Percentiles rank a stretch among this genome's conserved stretches.
Evolutionary conservation across 208 protist genomes (phyloP).

Genomic region (Crithidia expoeki): DNA sequence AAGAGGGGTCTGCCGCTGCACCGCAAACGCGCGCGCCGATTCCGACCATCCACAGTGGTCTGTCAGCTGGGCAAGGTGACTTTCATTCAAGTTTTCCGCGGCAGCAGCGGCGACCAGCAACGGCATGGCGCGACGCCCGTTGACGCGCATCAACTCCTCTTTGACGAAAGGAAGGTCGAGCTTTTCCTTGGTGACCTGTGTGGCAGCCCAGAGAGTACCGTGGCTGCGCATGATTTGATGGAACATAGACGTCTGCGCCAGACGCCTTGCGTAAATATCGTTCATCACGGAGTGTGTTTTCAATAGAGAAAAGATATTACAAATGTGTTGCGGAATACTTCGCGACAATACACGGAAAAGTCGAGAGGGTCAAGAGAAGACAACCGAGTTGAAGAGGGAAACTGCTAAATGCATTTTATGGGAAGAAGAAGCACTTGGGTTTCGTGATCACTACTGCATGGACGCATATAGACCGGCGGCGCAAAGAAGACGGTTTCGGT

Average conservation of each 20-base stretch:
- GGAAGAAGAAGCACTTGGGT: too few relatives aligned
- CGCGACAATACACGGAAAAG: too few relatives aligned
- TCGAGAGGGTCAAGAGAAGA: too few relatives aligned
- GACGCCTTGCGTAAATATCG: constrained; percentile 80
- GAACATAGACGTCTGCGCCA: constrained; percentile 86
- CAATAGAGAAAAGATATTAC: too few relatives aligned
- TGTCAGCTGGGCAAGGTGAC: constrained; percentile 76
- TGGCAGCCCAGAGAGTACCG: constrained; percentile 86
- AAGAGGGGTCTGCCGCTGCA: constrained; percentile 84
- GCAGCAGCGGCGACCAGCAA: constrained; percentile 77
- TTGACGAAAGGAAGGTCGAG: constrained; percentile 77
- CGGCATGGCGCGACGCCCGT: constrained; percentile 83
- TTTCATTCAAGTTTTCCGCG: constrained; percentile 54
- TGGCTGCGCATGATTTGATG: constrained; percentile 89
- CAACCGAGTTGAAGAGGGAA: neutral
- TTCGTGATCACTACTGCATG: too few relatives aligned
- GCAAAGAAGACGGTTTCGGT: too few relatives aligned
- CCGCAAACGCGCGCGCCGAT: constrained; percentile 72
- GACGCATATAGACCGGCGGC: too few relatives aligned
- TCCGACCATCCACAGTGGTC: constrained; percentile 87
- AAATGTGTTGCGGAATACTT: too few relatives aligned
- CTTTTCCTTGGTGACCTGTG: constrained; percentile 84
- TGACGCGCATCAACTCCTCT: constrained; percentile 90
- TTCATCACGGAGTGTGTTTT: constrained; percentile 73
- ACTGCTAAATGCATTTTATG: too few relatives aligned